Evolutionary conservation across 371 early-diverging fungal genomes (phyloP).

Genomic region (Rhizopus stolonifer): DNA sequence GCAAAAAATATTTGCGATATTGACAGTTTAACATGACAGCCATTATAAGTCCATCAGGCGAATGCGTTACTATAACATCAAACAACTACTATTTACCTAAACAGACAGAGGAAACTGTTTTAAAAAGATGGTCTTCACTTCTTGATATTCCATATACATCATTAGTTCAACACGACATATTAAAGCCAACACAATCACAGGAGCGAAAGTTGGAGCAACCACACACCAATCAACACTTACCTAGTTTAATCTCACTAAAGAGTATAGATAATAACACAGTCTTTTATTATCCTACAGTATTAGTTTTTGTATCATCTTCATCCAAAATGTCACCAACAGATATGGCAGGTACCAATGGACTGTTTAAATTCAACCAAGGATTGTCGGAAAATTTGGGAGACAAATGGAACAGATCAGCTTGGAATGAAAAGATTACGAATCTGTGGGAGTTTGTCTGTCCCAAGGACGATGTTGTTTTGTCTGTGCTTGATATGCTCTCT

Average conservation of each 20-base stretch:
- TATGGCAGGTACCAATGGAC: conserved; percentile 36
- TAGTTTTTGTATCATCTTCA: conserved; percentile 34
- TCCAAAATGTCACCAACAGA: conserved; percentile 26
- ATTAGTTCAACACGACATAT: conserved; percentile 2
- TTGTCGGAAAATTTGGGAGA: conserved; percentile 41
- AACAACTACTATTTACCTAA: conserved; percentile 16
- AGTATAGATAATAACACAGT: conserved; percentile 1
- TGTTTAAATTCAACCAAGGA: conserved; percentile 36
- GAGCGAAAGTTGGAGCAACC: not conserved
- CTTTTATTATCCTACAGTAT: conserved; percentile 22
- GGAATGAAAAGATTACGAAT: conserved; percentile 24
- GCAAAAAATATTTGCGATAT: not conserved
- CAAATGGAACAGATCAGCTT: conserved; percentile 42
- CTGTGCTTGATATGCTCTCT: conserved; percentile 16
- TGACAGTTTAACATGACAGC: conserved; percentile 17
- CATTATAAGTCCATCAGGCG: conserved; percentile 36
- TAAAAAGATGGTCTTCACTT: conserved; percentile 34
- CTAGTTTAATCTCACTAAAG: conserved; percentile 17
- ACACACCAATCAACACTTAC: not conserved
- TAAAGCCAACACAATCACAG: not conserved
- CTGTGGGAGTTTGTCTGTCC: conserved; percentile 25
- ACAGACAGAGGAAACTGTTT: conserved; percentile 22
- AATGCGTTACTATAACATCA: conserved; percentile 24
- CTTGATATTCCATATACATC: conserved; percentile 33
- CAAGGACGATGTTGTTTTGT: not conserved